Percentiles rank a stretch among this genome's conserved stretches.
These are phyloP conservation scores for Neurospora sp. DNA, from an alignment of 495 filamentous ascomycete species.

Conservation along the genomic window DNA sequence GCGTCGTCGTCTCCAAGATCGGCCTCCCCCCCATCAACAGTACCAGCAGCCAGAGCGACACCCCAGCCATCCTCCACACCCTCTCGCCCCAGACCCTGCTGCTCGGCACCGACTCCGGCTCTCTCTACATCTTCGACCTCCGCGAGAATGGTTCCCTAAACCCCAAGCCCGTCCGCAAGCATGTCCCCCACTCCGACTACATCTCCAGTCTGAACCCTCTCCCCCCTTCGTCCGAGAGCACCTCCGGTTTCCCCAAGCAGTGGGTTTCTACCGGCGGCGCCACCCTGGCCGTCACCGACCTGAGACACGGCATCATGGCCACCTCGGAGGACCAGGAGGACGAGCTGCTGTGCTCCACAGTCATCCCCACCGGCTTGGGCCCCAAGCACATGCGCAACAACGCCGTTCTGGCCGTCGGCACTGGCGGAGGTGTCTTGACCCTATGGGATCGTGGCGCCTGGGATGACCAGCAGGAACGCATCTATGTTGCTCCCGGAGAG, in stretches of 20 bases:
- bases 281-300: constrained; percentile 79
- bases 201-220: constrained; percentile 81
- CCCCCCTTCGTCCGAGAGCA: constrained; percentile 64
- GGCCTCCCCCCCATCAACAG: constrained; percentile 41
- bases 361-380: constrained; percentile 56
- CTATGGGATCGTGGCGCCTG: constrained; percentile 89
- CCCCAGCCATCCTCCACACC: constrained; percentile 64
- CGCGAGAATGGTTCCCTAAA: constrained; percentile 54
- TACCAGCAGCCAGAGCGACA: constrained; percentile 39
- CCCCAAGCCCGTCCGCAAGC: constrained; percentile 60
- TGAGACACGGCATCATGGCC: constrained; percentile 70
- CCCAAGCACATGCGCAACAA: constrained; percentile 50
- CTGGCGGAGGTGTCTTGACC: constrained; percentile 68
- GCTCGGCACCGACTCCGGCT: constrained; percentile 80
- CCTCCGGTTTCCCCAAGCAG: constrained; percentile 79
- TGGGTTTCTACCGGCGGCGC: constrained; percentile 88
- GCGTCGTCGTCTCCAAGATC: constrained; percentile 69
- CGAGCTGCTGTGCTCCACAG: constrained; percentile 69
- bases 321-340: constrained; percentile 90
- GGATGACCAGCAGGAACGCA: constrained; percentile 88
- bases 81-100: constrained; percentile 83
- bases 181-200: constrained; percentile 85
- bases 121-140: constrained; percentile 83
- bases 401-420: constrained; percentile 72
- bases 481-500: constrained; percentile 56